These are phyloP conservation scores for Pestalotiopsis sp. DNA, from an alignment of 2,329 filamentous ascomycete genomes.

Conservation along the genomic window DNA sequence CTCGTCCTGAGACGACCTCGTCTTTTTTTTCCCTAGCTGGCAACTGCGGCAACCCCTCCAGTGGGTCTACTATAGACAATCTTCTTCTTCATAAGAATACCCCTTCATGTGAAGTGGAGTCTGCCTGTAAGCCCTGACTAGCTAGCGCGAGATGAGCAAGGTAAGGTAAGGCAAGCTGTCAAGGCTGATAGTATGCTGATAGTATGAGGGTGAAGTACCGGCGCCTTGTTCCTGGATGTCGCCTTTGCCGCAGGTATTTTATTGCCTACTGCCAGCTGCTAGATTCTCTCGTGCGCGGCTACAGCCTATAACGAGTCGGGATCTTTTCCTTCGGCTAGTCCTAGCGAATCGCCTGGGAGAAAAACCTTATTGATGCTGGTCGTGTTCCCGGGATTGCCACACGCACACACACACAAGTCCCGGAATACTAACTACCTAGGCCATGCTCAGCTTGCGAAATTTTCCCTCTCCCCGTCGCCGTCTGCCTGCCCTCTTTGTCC, in stretches of 20 bases:
- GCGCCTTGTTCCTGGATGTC: neutral
- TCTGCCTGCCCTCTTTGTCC: neutral
- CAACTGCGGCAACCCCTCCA: conserved; percentile 10
- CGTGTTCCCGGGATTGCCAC: neutral
- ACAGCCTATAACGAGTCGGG: conserved; percentile 3
- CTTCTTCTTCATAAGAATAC: neutral
- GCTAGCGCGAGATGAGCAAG: conserved; percentile 10
- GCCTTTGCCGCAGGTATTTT: neutral
- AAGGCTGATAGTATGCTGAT: conserved; percentile 4
- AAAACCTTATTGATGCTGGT: conserved; percentile 7
- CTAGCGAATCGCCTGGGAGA: neutral
- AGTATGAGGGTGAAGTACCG: neutral
- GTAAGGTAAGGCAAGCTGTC: conserved; percentile 8
- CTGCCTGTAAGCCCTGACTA: conserved; percentile 9
- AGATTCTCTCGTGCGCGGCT: neutral
- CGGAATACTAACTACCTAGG: neutral
- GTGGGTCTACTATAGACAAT: conserved; percentile 11
- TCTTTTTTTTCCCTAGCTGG: conserved; percentile 3
- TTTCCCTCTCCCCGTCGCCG: neutral
- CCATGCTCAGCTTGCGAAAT: neutral
- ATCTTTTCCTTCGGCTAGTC: neutral
- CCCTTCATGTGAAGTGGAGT: conserved; percentile 13
- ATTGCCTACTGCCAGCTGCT: no score
- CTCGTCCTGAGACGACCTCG: neutral
- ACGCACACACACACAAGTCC: neutral